These are phyloP conservation scores for Panicum virgatum DNA, from an alignment of 202 grass and related monocot genomes.

Conservation along the genomic window DNA sequence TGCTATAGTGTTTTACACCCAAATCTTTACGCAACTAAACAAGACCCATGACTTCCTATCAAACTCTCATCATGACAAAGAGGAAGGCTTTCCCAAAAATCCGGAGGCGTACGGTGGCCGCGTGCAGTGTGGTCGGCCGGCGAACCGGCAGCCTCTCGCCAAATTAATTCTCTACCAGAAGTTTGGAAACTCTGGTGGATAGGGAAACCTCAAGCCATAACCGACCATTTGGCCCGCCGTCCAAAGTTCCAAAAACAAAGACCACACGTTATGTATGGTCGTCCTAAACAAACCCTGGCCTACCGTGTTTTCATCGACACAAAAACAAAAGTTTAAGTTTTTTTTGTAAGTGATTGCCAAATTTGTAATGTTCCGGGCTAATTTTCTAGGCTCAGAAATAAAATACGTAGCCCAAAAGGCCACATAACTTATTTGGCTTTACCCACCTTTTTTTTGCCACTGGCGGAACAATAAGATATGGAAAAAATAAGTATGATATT, in stretches of 20 bases:
- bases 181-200: background rate
- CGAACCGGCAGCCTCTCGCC: background rate
- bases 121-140: background rate
- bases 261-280: background rate
- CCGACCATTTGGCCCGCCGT: background rate
- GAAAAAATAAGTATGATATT: background rate
- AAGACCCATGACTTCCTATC: too few relatives aligned
- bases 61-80: too few relatives aligned
- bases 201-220: constrained; percentile 5
- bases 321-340: background rate
- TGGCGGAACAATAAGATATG: background rate
- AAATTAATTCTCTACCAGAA: background rate
- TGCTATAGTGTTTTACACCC: too few relatives aligned
- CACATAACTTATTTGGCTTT: background rate
- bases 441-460: background rate
- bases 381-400: background rate
- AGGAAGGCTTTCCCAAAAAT: background rate
- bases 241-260: constrained; percentile 11
- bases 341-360: background rate
- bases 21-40: too few relatives aligned
- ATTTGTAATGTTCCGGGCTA: background rate
- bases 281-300: background rate
- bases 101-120: background rate
- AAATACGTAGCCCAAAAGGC: background rate
- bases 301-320: background rate